These are phyloP conservation scores for Symbiotaphrina buchneri DNA, from an alignment of 495 filamentous ascomycete species.

Conservation along the genomic window DNA sequence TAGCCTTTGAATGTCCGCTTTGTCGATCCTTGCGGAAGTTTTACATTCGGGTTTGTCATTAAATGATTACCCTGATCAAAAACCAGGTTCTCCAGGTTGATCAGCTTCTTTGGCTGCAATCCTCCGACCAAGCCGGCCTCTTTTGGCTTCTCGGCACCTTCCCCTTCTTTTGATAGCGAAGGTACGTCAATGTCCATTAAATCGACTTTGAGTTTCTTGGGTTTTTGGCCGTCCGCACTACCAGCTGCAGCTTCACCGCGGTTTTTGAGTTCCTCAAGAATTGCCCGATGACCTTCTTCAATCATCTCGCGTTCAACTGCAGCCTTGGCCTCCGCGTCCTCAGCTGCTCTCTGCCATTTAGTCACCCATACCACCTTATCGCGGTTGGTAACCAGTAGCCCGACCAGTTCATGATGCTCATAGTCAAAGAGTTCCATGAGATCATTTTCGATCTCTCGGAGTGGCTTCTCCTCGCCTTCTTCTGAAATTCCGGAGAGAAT, in stretches of 20 bases:
- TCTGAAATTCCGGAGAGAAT: slow-evolving; percentile 46
- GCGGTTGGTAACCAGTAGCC: slow-evolving; percentile 75
- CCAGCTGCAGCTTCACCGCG: slow-evolving; percentile 29
- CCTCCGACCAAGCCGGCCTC: slow-evolving; percentile 57
- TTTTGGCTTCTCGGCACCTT: slow-evolving; percentile 23
- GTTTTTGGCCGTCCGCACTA: slow-evolving; percentile 20
- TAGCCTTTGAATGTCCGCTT: slow-evolving; percentile 94
- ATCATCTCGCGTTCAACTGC: slow-evolving; percentile 79
- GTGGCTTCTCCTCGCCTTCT: slow-evolving; percentile 41
- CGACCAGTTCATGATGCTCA: slow-evolving; percentile 82
- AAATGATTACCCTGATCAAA: slow-evolving; percentile 97
- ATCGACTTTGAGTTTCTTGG: slow-evolving; percentile 65
- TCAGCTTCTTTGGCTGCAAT: slow-evolving; percentile 65
- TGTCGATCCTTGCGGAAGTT: slow-evolving; percentile 83
- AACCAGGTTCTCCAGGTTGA: slow-evolving; percentile 87
- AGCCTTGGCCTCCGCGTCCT: slow-evolving; percentile 53
- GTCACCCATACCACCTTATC: slow-evolving; percentile 93
- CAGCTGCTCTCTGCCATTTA: slow-evolving; percentile 58
- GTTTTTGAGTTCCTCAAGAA: slow-evolving; percentile 64
- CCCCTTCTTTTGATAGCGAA: slow-evolving; percentile 10
- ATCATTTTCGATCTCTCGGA: slow-evolving; percentile 93
- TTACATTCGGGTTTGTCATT: slow-evolving; percentile 93
- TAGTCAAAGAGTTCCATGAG: slow-evolving; percentile 97
- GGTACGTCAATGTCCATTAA: slow-evolving; percentile 83
- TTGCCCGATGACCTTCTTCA: slow-evolving; percentile 62